Conservation (phyloP, 495 filamentous ascomycete species). For the Friedmanniomyces simplex region DNA sequence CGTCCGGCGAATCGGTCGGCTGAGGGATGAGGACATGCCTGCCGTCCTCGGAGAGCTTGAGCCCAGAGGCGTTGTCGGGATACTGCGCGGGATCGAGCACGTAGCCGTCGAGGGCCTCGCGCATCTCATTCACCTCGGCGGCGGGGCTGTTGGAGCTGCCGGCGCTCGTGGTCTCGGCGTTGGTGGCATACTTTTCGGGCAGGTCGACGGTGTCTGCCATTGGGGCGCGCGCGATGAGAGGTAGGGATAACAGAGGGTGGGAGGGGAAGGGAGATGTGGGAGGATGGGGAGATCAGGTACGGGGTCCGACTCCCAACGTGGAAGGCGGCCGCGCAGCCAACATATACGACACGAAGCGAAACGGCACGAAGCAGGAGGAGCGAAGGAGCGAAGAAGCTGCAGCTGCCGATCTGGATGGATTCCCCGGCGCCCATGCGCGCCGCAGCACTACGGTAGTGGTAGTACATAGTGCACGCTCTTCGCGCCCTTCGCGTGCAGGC, state of each 20-base stretch:
- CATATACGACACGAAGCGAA: no score
- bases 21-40: conserved; percentile 14
- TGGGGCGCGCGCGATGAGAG: not conserved
- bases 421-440: no score
- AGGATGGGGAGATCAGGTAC: not conserved
- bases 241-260: not conserved
- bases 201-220: not conserved
- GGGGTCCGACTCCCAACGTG: no score
- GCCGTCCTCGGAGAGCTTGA: not conserved
- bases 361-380: no score
- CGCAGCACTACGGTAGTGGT: no score
- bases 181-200: not conserved
- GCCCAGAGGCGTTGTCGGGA: conserved; percentile 6
- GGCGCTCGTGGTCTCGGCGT: not conserved
- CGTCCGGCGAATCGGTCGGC: conserved; percentile 1
- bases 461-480: no score
- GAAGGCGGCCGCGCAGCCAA: no score
- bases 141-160: not conserved
- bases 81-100: conserved; percentile 12
- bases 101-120: conserved; percentile 11
- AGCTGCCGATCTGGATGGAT: no score
- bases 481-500: no score
- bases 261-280: not conserved
- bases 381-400: no score
- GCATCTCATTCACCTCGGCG: not conserved